These are phyloP conservation scores for Globisporangium perplexum DNA, from an alignment of 352 stramenopile species.

Conservation along the genomic window DNA sequence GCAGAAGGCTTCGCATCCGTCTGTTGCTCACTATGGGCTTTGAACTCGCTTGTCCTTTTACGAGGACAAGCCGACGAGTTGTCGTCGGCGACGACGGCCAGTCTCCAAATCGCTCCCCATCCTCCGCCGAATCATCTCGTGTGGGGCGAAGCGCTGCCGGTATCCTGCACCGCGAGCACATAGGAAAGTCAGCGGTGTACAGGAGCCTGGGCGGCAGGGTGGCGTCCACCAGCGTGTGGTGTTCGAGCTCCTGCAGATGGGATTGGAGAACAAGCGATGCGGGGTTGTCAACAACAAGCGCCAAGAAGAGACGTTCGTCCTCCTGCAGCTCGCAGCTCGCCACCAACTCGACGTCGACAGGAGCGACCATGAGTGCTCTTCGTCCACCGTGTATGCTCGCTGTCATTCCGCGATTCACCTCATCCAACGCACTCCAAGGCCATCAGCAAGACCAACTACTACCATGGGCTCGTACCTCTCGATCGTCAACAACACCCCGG, in stretches of 20 bases:
- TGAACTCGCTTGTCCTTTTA: too few species aligned
- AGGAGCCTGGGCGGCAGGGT: not conserved
- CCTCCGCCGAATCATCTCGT: not conserved
- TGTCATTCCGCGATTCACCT: not conserved
- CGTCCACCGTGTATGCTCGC: not conserved
- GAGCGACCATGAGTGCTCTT: not conserved
- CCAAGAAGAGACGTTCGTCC: too few species aligned
- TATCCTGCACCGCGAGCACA: not conserved
- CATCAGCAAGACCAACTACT: not conserved
- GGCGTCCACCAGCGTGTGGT: too few species aligned
- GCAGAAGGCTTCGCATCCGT: too few species aligned
- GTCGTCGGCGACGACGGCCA: too few species aligned
- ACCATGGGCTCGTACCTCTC: conserved; percentile 41
- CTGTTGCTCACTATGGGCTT: too few species aligned
- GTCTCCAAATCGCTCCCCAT: not conserved
- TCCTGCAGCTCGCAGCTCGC: not conserved
- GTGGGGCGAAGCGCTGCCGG: not conserved
- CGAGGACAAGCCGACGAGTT: too few species aligned
- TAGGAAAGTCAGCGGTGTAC: not conserved
- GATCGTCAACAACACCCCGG: conserved; percentile 36
- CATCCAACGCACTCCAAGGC: not conserved
- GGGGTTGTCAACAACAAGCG: too few species aligned
- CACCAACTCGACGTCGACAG: too few species aligned
- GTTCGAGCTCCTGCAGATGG: too few species aligned
- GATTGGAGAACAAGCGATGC: too few species aligned